phyloP scores from a whole-genome alignment of 2,329 filamentous ascomycete genomes.

The Didymella keratinophila region DNA sequence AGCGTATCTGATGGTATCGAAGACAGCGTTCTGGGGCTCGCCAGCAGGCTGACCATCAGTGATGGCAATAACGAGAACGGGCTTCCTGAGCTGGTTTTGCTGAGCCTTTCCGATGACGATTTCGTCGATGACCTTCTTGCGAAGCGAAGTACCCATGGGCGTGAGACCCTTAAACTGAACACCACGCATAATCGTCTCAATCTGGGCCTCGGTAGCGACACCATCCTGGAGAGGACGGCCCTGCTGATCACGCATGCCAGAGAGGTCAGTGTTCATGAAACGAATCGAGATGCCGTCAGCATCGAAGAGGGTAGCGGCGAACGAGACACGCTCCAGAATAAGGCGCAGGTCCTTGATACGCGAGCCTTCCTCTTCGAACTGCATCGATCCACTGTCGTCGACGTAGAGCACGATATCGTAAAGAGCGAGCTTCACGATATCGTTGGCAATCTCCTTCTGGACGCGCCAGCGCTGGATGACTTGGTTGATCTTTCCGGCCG shows the following conservation, averaged over 20 bases:
- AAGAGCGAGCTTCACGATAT: constrained; percentile 68
- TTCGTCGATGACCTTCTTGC: constrained; percentile 69
- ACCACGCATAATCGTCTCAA: constrained; percentile 64
- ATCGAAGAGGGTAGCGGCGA: constrained; percentile 73
- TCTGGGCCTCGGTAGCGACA: constrained; percentile 65
- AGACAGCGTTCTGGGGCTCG: constrained; percentile 64
- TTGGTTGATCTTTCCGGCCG: constrained; percentile 60
- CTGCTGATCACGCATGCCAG: constrained; percentile 32
- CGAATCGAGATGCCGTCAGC: constrained; percentile 72
- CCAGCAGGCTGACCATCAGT: constrained; percentile 72
- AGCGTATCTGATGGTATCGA: constrained; percentile 65
- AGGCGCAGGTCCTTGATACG: constrained; percentile 72
- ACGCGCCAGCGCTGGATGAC: constrained; percentile 66
- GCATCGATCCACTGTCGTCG: constrained; percentile 74
- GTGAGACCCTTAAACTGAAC: constrained; percentile 72
- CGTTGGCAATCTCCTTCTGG: constrained; percentile 66
- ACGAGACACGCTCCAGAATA: constrained; percentile 69
- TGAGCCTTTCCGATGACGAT: constrained; percentile 64
- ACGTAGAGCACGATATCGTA: constrained; percentile 71
- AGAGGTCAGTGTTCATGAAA: constrained; percentile 71
- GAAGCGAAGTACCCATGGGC: constrained; percentile 69
- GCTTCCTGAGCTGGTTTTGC: constrained; percentile 65
- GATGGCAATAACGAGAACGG: constrained; percentile 70
- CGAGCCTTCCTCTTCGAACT: constrained; percentile 71
- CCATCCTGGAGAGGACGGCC: constrained; percentile 58